A percentile compares a stretch with the other conserved stretches of the same genome.
phyloP scores from a whole-genome alignment of 768 basidiomycete genomes.

The Naematelia aurantialba region DNA sequence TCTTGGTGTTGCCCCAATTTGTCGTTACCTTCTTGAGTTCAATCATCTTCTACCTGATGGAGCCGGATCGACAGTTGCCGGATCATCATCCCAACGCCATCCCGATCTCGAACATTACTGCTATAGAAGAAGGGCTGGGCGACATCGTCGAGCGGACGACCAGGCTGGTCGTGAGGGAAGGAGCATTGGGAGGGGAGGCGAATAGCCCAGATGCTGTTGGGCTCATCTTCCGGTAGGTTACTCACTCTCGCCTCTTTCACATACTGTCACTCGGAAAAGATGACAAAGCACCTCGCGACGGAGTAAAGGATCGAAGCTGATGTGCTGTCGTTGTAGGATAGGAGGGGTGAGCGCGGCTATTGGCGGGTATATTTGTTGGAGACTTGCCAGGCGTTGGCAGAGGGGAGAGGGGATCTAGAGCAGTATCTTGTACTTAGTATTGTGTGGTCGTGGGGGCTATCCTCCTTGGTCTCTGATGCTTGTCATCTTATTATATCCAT shows the following conservation, averaged over 20 bases:
- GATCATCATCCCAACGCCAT: constrained; percentile 33
- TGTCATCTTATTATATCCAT: constrained; percentile 1
- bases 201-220: constrained; percentile 65
- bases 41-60: constrained; percentile 79
- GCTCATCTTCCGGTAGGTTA: constrained; percentile 68
- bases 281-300: neutral
- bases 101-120: constrained; percentile 40
- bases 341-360: constrained; percentile 14
- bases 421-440: neutral
- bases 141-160: neutral
- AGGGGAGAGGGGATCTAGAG: constrained; percentile 14
- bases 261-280: no score
- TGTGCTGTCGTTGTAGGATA: neutral
- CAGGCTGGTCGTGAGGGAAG: constrained; percentile 4
- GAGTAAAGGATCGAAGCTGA: constrained; percentile 6
- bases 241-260: neutral
- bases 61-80: constrained; percentile 54
- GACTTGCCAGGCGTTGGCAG: constrained; percentile 16
- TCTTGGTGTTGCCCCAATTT: constrained; percentile 90
- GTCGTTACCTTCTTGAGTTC: constrained; percentile 81
- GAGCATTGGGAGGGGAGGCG: constrained; percentile 34
- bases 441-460: no score
- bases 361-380: constrained; percentile 13
- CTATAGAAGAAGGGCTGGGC: constrained; percentile 49
- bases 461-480: no score